phyloP scores from a whole-genome alignment of 768 basidiomycete species.

The Tricholomella constricta region DNA sequence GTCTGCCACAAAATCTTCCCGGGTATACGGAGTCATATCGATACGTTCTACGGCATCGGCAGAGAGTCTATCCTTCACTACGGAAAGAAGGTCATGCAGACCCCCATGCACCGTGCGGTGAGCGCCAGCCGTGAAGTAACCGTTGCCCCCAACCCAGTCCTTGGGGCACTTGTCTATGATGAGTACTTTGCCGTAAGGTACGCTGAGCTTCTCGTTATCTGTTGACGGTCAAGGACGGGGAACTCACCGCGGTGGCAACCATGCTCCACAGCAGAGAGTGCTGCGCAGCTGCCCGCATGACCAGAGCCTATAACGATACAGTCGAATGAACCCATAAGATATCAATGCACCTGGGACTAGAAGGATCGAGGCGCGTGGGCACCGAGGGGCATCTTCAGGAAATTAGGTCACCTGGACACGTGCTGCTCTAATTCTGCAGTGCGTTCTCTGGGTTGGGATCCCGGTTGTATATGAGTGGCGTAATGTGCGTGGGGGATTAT shows the following conservation, averaged over 20 bases:
- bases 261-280: constrained; percentile 57
- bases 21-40: constrained; percentile 61
- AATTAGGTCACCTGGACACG: constrained; percentile 16
- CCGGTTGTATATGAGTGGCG: constrained; percentile 7
- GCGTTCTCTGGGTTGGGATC: not conserved
- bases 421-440: constrained; percentile 2
- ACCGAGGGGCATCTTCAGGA: not conserved
- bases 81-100: constrained; percentile 56
- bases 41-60: constrained; percentile 43
- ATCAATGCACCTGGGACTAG: not conserved
- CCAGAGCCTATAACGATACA: constrained; percentile 68
- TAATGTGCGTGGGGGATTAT: not conserved
- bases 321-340: constrained; percentile 41
- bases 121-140: constrained; percentile 73
- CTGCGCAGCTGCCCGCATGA: constrained; percentile 68
- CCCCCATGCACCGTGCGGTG: constrained; percentile 65
- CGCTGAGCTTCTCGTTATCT: constrained; percentile 1
- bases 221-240: not conserved
- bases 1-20: constrained; percentile 54
- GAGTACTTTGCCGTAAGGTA: constrained; percentile 40
- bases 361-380: constrained; percentile 3
- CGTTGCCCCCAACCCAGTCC: constrained; percentile 70
- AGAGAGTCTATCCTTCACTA: constrained; percentile 50
- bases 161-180: constrained; percentile 66
- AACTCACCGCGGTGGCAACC: constrained; percentile 53